Base-by-base conservation (phyloP, 2,329 filamentous ascomycete genomes). In the Trichoderma asperellum region DNA sequence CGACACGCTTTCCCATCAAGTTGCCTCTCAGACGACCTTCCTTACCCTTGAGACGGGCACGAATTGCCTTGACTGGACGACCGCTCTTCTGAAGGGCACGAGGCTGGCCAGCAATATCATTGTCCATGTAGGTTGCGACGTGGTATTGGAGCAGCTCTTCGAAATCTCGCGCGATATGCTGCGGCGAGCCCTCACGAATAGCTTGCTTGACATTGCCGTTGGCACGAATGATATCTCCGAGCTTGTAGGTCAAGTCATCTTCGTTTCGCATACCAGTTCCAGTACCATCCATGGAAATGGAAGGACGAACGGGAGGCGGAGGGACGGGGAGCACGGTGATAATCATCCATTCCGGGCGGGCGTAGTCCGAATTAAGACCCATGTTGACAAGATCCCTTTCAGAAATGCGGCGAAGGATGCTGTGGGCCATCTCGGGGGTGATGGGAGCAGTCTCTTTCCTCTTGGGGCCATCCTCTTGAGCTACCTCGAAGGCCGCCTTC, bases 91-190 rank as follows among this genome's bases (percentile, higher is more conserved):
- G 96, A 77, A 98, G 85, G 2, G 96, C 95, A 75, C 96, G 94
- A 2, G 96, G 96, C 75, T 96, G 91, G 61, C 95, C 94, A 72
- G 96, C 96, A 81, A 98, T 97, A 79, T 99, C 95, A 76, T 99
- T 99, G 81, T 99, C 96, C 96, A 99, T 99, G 82, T 97, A 97
- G 0, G 96, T 99, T 55, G 96, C 96, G 70, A 99, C 94, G 77
- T 99, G 96, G 78, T 97, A 99, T 78, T 99, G 96, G 47, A 99
- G 85, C 37, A 99, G 84, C 72, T 91, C 89, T 80, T 97, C 93
- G 70, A 97, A 98, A 76, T 99, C 96, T 70, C 90, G 88, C 18
- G 94, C 89, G 73, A 98, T 93, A 81, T 99, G 96, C 72, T 92
- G 90, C 0, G 96, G 94, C 4, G 94, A 94, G 69, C 96, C 96